Evolutionary conservation across 2,329 filamentous ascomycete genomes (phyloP), one percentile per base, ranked within the genome.

Genomic region (Fusarium sp.): DNA sequence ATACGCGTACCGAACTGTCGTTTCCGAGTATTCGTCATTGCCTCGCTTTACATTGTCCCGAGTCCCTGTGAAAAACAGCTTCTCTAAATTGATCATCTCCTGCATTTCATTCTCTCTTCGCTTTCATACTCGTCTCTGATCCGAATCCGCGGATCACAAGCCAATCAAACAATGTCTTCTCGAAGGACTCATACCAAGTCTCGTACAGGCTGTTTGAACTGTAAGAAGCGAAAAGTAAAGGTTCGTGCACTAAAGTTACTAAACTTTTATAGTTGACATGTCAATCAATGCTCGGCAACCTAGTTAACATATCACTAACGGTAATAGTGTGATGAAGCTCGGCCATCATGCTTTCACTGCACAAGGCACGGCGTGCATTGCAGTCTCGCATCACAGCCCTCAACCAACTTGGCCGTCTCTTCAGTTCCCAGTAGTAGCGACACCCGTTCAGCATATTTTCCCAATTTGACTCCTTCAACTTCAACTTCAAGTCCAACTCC

Each of bases 151-250:
- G 72, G 70, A 48, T 59, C 59, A 5, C 20, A 47, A 55, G 15
- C 42, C 48, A 52, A 62, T 54, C 49, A 41, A 28, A 48, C 42
- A 57, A 75, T 75, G 73, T 53, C 72, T 33, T 62, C 71, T 29
- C 69, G 75, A 46, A 72, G 76, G 28, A 70, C 75, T 28, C 76
- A 78, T 9, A 82, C 75, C 44, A 78, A 78, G 61, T 78, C 77
- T 57, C 73, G 77, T 13, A 78, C 68, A 15, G 77, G 77, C 41
- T 78, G 77, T 59, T 56, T 55, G 39, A 75, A 76, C 62, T 78
- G 77, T 63, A 78, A 78, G 66, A 69, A 73, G 10, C 75, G 77
- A 35, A 78, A 78, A 57, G 76, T 78, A 26, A 78, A 78, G 69
- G 77, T 78, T 66, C 39, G 74, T 58, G 28, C 43, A n/a, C 20